phyloP scores from a whole-genome alignment of 805 yeast genomes.

The Komagataella kurtzmanii region DNA sequence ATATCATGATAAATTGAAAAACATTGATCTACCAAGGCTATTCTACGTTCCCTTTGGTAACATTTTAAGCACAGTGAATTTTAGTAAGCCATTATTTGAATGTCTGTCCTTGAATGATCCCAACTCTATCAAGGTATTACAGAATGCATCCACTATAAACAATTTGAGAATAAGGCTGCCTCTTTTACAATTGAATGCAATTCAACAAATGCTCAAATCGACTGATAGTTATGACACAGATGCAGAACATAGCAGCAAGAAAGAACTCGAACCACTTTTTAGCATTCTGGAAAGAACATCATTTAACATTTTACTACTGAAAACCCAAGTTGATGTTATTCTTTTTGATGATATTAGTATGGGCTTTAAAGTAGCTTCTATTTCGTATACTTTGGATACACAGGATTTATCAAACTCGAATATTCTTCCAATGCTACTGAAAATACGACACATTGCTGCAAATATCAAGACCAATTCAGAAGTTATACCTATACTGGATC shows the following conservation, averaged over 20 bases:
- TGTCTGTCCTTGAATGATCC: background rate
- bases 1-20: background rate
- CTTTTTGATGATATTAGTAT: background rate
- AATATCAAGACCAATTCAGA: background rate
- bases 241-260: background rate
- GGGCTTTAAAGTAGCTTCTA: background rate
- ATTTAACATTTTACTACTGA: background rate
- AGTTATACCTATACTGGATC: background rate
- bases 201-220: background rate
- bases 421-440: background rate
- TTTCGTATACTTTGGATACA: background rate
- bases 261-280: background rate
- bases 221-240: background rate
- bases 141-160: background rate
- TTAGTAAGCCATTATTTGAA: background rate
- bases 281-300: background rate
- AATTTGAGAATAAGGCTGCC: background rate
- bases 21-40: background rate
- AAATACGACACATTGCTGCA: background rate
- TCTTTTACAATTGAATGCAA: background rate
- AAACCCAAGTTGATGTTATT: background rate
- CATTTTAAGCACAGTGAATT: background rate
- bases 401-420: background rate
- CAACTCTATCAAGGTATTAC: background rate
- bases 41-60: background rate